Evolutionary conservation across 495 filamentous ascomycete species (phyloP), one percentile per base, ranked within the genome.

Genomic region (Elasticomyces elasticus): DNA sequence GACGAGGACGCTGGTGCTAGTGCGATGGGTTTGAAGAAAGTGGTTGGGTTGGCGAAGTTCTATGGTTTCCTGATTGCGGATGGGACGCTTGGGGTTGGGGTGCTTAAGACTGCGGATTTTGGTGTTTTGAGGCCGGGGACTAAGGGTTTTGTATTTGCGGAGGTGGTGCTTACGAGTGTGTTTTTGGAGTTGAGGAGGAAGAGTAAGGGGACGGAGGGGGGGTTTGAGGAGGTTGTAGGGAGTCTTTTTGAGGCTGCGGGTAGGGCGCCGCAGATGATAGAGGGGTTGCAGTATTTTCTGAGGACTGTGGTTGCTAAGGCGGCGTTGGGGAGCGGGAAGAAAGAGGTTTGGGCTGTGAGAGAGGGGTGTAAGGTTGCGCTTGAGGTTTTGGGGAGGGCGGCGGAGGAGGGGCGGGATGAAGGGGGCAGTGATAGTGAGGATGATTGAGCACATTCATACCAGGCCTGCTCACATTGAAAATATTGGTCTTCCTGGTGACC

Each of bases 251-350:
- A 75, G 35, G 78, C 75, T 12, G 75, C 74, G 1, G 74, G 74
- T 31, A 79, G 79, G 17, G 75, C 74, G 6, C 77, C 81, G 1
- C 75, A 82, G 41, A 71, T 94, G 48, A 80, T 78, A 0, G 77
- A 76, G 55, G 85, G 86, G 2, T 60, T 95, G 53, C 83, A 83
- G 40, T 89, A 79, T 63, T 94, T 96, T 65, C 52, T 95, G 24
- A 79, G 76, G 62, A 90, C 83, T 66, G 45, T 62, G n/a, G 80
- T 95, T 5, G 74, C 79, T 22, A 87, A 82, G 62, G 84, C 82
- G 0, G 83, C 90, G 61, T 72, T 95, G 60, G 79, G 80, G 10
- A 74, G 73, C 27, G 74, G 69, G 12, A 78, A 78, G 62, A 70
- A 72, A 35, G 78, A 86, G 54, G 81, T 76, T 55, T 79, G 78